Percentiles rank a stretch among this genome's conserved stretches.
Evolutionary conservation across 140 eudicot genomes (phyloP).

Genomic region (Ambrosia hybrid): DNA sequence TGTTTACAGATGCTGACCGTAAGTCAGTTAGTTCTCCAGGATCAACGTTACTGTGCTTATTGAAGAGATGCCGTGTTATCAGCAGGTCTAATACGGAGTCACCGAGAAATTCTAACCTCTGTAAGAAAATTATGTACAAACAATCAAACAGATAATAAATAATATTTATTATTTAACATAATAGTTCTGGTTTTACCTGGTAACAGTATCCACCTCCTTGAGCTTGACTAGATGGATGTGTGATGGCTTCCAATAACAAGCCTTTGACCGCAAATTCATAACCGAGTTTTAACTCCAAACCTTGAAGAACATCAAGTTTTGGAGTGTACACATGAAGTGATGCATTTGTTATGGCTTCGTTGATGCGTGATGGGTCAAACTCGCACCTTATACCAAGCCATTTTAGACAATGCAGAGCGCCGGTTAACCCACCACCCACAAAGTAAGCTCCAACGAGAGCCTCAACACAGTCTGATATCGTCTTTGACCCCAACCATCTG

Average conservation of each 20-base stretch:
- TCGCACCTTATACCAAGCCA: slow-evolving; percentile 76
- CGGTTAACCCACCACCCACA: slow-evolving; percentile 74
- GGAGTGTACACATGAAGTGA: too few species aligned
- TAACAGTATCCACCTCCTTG: slow-evolving; percentile 57
- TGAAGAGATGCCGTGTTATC: slow-evolving; percentile 66
- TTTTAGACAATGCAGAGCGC: slow-evolving; percentile 72
- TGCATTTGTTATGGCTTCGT: too few species aligned
- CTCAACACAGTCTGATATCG: slow-evolving; percentile 89
- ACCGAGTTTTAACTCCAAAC: too few species aligned
- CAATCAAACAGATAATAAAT: neutral
- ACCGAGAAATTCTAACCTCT: slow-evolving; percentile 97
- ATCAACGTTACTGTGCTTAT: slow-evolving; percentile 60
- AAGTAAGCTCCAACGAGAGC: slow-evolving; percentile 92
- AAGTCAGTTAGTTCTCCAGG: slow-evolving; percentile 91
- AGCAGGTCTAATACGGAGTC: slow-evolving; percentile 91
- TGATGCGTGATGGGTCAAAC: neutral
- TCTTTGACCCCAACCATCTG: slow-evolving; percentile 47
- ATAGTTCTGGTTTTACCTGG: slow-evolving; percentile 40
- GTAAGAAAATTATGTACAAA: neutral
- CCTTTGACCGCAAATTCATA: too few species aligned
- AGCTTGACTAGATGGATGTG: slow-evolving; percentile 66
- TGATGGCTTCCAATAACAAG: slow-evolving; percentile 58
- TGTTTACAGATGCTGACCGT: slow-evolving; percentile 93
- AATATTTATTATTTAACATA: too few species aligned
- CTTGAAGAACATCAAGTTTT: too few species aligned